phyloP scores from a whole-genome alignment of 1,139 yeast species.

The Geotrichum klebahnii region DNA sequence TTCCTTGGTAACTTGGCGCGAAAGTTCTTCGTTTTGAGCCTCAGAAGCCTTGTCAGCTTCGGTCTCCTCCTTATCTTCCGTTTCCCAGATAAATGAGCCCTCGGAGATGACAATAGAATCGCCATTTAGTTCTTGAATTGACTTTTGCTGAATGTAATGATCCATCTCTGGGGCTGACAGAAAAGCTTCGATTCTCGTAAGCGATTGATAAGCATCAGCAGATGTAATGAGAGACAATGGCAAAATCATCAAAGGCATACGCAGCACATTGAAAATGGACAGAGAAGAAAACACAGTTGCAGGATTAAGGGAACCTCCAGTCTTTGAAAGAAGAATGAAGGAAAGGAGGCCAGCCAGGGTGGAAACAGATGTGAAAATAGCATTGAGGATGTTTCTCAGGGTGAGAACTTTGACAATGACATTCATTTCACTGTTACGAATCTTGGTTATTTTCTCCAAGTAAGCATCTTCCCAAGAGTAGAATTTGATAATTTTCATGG shows the following conservation, averaged over 20 bases:
- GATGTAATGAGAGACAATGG: conserved; percentile 63
- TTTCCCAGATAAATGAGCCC: conserved; percentile 70
- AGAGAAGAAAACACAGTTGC: conserved; percentile 78
- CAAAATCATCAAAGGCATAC: conserved; percentile 66
- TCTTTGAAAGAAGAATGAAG: conserved; percentile 67
- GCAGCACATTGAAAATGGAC: conserved; percentile 63
- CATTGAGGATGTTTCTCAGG: conserved; percentile 52
- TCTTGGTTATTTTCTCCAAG: conserved; percentile 45
- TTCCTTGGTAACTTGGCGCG: conserved; percentile 30
- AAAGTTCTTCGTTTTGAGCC: conserved; percentile 20
- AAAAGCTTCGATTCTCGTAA: conserved; percentile 55
- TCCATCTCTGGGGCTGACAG: conserved; percentile 45
- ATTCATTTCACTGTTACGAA: conserved; percentile 46
- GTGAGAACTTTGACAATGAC: conserved; percentile 36
- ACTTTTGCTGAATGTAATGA: conserved; percentile 34
- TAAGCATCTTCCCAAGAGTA: conserved; percentile 74
- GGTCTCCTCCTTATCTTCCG: conserved; percentile 36
- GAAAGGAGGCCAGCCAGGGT: conserved; percentile 66
- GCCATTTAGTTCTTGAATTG: conserved; percentile 34
- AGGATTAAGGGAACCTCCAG: conserved; percentile 52
- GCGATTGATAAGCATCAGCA: conserved; percentile 65
- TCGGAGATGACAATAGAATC: conserved; percentile 49
- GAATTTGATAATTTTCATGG: conserved; percentile 64
- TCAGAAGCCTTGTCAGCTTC: conserved; percentile 25
- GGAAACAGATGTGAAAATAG: conserved; percentile 60